These are phyloP conservation scores for Pouteria glomerata DNA, from an alignment of 148 eudicot species.

Conservation along the genomic window DNA sequence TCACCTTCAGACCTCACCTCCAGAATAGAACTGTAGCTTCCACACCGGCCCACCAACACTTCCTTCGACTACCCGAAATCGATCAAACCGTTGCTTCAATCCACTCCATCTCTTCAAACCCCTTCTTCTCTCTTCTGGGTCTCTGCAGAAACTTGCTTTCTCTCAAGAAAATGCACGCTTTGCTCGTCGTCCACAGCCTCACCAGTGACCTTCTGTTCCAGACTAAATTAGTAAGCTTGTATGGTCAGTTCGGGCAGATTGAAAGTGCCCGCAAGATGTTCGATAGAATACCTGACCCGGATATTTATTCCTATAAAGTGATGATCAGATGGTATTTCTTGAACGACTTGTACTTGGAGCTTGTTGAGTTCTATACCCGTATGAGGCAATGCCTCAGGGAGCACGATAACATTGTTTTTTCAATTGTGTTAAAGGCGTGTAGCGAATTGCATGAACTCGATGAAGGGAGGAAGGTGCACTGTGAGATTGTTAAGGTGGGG, in stretches of 20 bases:
- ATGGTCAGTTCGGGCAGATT: conserved; percentile 46
- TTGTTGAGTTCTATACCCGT: conserved; percentile 46
- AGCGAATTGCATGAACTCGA: conserved; percentile 40
- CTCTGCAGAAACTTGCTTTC: conserved; percentile 34
- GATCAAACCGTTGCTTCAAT: conserved; percentile 21
- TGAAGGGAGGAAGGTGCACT: conserved; percentile 64
- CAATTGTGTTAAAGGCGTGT: conserved; percentile 75
- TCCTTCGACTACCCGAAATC: background rate
- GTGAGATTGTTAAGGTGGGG: conserved; percentile 58
- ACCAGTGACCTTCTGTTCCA: conserved; percentile 30
- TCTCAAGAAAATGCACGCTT: conserved; percentile 47
- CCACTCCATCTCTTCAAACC: conserved; percentile 37
- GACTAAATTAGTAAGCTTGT: conserved; percentile 52
- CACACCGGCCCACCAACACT: conserved; percentile 14
- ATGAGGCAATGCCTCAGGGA: conserved; percentile 53
- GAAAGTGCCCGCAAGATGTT: conserved; percentile 50
- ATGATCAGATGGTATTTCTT: conserved; percentile 81
- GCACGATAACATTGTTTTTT: conserved; percentile 50
- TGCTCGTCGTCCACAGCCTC: conserved; percentile 51
- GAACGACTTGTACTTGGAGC: conserved; percentile 44
- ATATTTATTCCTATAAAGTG: conserved; percentile 53
- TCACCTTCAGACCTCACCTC: conserved; percentile 1
- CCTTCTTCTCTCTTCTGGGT: conserved; percentile 43
- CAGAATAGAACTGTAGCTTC: conserved; percentile 17
- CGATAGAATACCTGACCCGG: conserved; percentile 51